Conservation (phyloP, 176 grass and related monocot genomes). For the Aegilops umbellulata region DNA sequence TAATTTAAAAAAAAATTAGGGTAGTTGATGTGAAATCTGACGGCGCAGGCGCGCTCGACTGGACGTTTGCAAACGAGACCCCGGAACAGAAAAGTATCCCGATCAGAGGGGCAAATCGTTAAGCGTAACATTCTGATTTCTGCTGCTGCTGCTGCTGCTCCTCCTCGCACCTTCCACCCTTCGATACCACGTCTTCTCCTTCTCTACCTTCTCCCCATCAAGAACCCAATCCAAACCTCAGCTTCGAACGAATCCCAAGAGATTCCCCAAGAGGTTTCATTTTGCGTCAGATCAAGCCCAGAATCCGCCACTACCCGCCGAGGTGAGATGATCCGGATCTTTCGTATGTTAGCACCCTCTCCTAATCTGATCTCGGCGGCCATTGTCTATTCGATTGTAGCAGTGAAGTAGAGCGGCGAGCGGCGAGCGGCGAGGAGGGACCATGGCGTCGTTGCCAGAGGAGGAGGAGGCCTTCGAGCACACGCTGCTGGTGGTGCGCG, state of each 20-base stretch:
- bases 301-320: background rate
- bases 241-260: background rate
- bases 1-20: background rate
- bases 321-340: constrained; percentile 34
- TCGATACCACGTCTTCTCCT: constrained; percentile 39
- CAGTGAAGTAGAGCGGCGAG: background rate
- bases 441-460: constrained; percentile 43
- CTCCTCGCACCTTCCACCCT: constrained; percentile 32
- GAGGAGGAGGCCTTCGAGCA: constrained; percentile 96
- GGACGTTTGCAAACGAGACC: background rate
- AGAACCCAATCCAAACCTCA: constrained; percentile 48
- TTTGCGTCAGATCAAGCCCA: constrained; percentile 14
- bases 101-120: background rate
- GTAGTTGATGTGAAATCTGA: background rate
- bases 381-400: constrained; percentile 29
- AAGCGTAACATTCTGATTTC: constrained; percentile 38
- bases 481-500: constrained; percentile 93
- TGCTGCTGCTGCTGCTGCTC: background rate
- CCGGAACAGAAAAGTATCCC: background rate
- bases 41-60: background rate
- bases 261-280: background rate
- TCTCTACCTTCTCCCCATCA: constrained; percentile 30
- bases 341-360: background rate
- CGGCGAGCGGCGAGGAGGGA: background rate
- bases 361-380: background rate